Evolutionary conservation across 2,329 filamentous ascomycete genomes (phyloP).

Genomic region (Chrysosporium keratinophilum): DNA sequence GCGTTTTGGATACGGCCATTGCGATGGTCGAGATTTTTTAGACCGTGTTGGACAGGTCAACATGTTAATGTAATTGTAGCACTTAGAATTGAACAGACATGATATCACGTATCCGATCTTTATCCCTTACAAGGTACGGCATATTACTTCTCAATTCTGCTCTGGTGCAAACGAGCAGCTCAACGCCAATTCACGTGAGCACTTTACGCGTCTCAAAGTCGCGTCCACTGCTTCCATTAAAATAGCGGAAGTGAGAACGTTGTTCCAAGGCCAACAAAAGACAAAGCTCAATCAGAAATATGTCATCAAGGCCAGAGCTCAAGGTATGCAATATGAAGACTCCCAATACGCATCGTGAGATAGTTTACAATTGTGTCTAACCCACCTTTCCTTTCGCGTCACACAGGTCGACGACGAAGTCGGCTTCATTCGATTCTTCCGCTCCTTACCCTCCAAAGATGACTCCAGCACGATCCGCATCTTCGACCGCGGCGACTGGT

Average conservation of each 20-base stretch:
- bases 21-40: background rate
- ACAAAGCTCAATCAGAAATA: background rate
- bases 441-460: constrained; percentile 61
- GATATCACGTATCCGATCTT: too few species aligned
- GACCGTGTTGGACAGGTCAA: background rate
- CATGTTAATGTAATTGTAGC: background rate
- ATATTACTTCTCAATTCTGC: too few species aligned
- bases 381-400: constrained; percentile 14
- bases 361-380: too few species aligned
- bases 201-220: constrained; percentile 6
- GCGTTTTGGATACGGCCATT: background rate
- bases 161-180: background rate
- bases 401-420: constrained; percentile 86
- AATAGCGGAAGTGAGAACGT: background rate
- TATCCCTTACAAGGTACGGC: too few species aligned
- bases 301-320: constrained; percentile 14
- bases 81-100: background rate
- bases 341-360: background rate
- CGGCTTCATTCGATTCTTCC: constrained; percentile 94
- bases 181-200: constrained; percentile 15
- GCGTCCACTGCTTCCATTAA: background rate
- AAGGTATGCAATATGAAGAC: constrained; percentile 7
- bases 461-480: constrained; percentile 63
- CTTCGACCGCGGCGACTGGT: constrained; percentile 90
- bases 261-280: background rate